phyloP scores from a whole-genome alignment of 345 rosid genomes.

The Murraya paniculata region DNA sequence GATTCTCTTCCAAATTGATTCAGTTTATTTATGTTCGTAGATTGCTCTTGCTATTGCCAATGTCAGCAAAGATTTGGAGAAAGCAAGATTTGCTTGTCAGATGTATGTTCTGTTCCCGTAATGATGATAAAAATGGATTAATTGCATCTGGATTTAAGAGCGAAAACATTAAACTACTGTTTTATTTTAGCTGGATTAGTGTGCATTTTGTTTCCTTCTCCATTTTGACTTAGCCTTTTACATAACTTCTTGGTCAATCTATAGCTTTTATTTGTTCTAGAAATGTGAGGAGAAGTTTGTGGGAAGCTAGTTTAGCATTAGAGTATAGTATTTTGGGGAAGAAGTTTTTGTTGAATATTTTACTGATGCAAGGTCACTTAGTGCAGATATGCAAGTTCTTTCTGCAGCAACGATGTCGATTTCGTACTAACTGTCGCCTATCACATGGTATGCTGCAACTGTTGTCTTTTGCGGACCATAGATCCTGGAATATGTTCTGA shows the following conservation, averaged over 20 bases:
- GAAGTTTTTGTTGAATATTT: slow-evolving; percentile 18
- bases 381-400: slow-evolving; percentile 99
- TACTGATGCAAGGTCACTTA: slow-evolving; percentile 52
- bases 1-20: not conserved
- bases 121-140: not conserved
- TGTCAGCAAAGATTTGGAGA: not conserved
- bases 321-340: not conserved
- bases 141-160: not conserved
- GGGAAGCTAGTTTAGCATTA: not conserved
- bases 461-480: slow-evolving; percentile 17
- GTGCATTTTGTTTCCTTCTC: not conserved
- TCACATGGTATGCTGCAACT: slow-evolving; percentile 78
- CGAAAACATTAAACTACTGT: not conserved
- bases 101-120: not conserved
- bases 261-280: not conserved
- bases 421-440: slow-evolving; percentile 83
- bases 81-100: not conserved
- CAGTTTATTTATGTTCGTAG: not conserved
- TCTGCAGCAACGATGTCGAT: slow-evolving; percentile 93
- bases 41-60: not conserved
- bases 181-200: not conserved
- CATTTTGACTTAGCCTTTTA: not conserved
- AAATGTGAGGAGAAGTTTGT: not conserved
- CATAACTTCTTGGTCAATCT: not conserved
- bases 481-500: not conserved